Evolutionary conservation across 2,329 filamentous ascomycete genomes (phyloP), one percentile per base, ranked within the genome.

Genomic region (Emergomyces orientalis): DNA sequence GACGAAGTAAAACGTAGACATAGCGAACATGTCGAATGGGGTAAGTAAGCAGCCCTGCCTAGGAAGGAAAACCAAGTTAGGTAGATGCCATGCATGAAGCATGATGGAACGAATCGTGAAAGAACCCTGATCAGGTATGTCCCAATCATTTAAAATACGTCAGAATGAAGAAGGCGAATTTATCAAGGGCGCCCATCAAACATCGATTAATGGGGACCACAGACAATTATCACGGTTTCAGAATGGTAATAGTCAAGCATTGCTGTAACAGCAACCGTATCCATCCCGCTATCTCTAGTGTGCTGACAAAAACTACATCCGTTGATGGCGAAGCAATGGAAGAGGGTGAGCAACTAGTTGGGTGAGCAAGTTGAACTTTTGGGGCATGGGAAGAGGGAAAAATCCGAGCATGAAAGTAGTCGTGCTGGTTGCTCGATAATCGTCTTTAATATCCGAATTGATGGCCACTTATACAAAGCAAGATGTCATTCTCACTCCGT

Each of bases 241-340:
- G 65, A 61, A 65, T 63, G 32, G 39, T 45, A 49, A 64, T 65
- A 56, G 66, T 66, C 65, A 69, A 63, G 69, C 66, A 68, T 43
- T 52, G 61, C 58, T 62, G 58, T 60, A 58, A 62, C 64, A 57
- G 11, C 17, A 32, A 25, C 55, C 30, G 60, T 49, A 63, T 52
- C 58, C 61, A 63, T 43, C 57, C 58, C 27, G n/a, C 57, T 14
- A 8, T 37, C 34, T 25, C 34, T 60, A 34, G 47, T 57, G 41
- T 25, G 30, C 34, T 47, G 57, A 25, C 39, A 59, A 47, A 47
- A 30, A 14, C 4, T 11, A 45, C 56, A 45, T 47, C 41, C 27
- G 6, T 34, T 34, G 57, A 32, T 25, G n/a, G 9, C 9, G 22
- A 22, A 39, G 54, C n/a, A n/a, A 56, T 45, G 14, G 41, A 34